Percentiles rank a stretch among this genome's conserved stretches.
phyloP scores from a whole-genome alignment of 2,329 filamentous ascomycete species.

The Penicillium verrucosum region DNA sequence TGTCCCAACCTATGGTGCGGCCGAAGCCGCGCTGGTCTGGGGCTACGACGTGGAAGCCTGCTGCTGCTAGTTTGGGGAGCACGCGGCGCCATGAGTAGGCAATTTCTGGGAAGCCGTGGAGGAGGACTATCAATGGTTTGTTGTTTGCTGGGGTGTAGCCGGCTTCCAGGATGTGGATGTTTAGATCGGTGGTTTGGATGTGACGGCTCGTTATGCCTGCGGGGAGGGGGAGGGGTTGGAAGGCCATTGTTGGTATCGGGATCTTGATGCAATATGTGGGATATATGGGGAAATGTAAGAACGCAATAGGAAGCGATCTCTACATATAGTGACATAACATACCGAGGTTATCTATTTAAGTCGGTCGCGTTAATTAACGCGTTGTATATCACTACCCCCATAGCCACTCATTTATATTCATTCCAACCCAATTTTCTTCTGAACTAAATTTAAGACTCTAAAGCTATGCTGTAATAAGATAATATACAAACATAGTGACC shows the following conservation, averaged over 20 bases:
- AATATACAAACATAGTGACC: too few relatives aligned
- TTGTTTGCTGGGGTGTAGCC: constrained; percentile 42
- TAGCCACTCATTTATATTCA: too few relatives aligned
- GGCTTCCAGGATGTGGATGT: constrained; percentile 59
- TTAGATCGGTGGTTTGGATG: constrained; percentile 58
- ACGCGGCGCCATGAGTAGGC: constrained; percentile 68
- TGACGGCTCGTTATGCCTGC: constrained; percentile 54
- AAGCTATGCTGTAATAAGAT: too few relatives aligned
- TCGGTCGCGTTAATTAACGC: too few relatives aligned
- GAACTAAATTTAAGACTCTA: too few relatives aligned
- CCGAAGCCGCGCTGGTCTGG: constrained; percentile 68
- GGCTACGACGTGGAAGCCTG: constrained; percentile 64
- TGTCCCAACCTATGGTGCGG: constrained; percentile 61
- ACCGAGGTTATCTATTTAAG: background rate
- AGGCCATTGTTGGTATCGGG: constrained; percentile 5
- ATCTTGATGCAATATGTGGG: background rate
- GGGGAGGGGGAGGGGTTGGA: constrained; percentile 53
- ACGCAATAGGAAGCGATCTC: background rate
- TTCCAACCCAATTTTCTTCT: too few relatives aligned
- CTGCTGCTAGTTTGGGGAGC: constrained; percentile 55
- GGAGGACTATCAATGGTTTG: constrained; percentile 58
- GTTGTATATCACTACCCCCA: too few relatives aligned
- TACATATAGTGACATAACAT: background rate
- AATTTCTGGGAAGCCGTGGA: constrained; percentile 67
- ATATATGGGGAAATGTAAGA: background rate